Evolutionary conservation across 78 protist genomes (phyloP).

Genomic region (Dictyostelium citrinum): DNA sequence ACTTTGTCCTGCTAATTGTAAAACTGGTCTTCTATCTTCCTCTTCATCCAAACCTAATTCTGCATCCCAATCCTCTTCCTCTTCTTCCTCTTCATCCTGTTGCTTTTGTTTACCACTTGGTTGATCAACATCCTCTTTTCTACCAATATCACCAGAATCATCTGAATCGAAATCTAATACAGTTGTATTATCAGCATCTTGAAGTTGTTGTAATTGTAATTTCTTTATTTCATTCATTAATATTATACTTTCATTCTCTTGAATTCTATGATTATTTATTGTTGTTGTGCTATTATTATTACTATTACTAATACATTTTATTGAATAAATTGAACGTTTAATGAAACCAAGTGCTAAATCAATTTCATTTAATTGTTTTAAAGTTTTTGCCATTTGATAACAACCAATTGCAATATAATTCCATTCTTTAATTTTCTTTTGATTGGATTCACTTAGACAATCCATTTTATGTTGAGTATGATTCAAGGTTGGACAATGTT

Average conservation of each 20-base stretch:
- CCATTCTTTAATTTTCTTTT: constrained; percentile 32
- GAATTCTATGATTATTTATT: not conserved
- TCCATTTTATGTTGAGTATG: constrained; percentile 7
- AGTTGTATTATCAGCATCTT: constrained; percentile 12
- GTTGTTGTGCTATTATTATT: not conserved
- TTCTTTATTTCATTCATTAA: constrained; percentile 3
- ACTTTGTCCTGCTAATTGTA: constrained; percentile 64
- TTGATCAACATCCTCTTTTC: not conserved
- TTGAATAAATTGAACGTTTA: not conserved
- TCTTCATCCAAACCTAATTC: constrained; percentile 75
- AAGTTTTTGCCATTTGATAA: constrained; percentile 61
- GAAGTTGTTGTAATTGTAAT: not conserved
- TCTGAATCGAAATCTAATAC: not conserved
- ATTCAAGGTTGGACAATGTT: not conserved
- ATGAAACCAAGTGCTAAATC: constrained; percentile 33
- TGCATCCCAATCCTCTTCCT: constrained; percentile 80
- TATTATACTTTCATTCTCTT: not conserved
- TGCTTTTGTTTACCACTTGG: not conserved
- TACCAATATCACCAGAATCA: not conserved
- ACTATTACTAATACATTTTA: not conserved
- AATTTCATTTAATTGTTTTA: constrained; percentile 28
- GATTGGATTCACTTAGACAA: not conserved
- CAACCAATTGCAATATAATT: constrained; percentile 1
- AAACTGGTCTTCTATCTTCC: constrained; percentile 54
- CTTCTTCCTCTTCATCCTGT: not conserved